Evolutionary conservation across 495 filamentous ascomycete species (phyloP).

Genomic region (Niebla homalea): DNA sequence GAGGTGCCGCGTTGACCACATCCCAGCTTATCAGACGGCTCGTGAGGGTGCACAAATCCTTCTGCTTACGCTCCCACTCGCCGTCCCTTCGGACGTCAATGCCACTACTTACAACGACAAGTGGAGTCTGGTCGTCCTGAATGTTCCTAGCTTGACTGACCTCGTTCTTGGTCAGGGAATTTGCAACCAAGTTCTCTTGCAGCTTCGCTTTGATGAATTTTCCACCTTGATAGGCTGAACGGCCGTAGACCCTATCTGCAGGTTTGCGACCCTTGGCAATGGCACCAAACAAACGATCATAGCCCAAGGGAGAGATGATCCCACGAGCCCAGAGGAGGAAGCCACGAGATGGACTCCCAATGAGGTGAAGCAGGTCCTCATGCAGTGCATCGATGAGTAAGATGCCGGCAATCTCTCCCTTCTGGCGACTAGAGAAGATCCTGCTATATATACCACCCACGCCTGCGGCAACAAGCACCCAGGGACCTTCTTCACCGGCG

Average conservation of each 20-base stretch:
- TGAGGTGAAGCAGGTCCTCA: slow-evolving; percentile 59
- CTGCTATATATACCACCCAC: slow-evolving; percentile 77
- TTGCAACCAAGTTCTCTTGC: slow-evolving; percentile 82
- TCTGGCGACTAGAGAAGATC: slow-evolving; percentile 73
- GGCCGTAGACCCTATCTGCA: slow-evolving; percentile 75
- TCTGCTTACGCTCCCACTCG: slow-evolving; percentile 68
- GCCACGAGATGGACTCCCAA: slow-evolving; percentile 55
- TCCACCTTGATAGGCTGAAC: slow-evolving; percentile 60
- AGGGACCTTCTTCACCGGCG: slow-evolving; percentile 75
- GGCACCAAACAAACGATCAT: slow-evolving; percentile 65
- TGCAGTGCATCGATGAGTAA: slow-evolving; percentile 80
- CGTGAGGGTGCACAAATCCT: slow-evolving; percentile 68
- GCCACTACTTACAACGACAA: slow-evolving; percentile 76
- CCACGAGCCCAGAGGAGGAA: slow-evolving; percentile 79
- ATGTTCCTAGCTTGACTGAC: slow-evolving; percentile 62
- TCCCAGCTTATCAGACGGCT: slow-evolving; percentile 71
- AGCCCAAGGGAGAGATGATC: slow-evolving; percentile 68
- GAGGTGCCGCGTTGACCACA: slow-evolving; percentile 70
- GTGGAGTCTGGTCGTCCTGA: slow-evolving; percentile 54
- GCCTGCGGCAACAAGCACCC: slow-evolving; percentile 59
- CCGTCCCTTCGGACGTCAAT: slow-evolving; percentile 38
- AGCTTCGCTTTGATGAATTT: slow-evolving; percentile 78
- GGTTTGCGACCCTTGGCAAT: slow-evolving; percentile 64
- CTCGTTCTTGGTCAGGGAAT: slow-evolving; percentile 68
- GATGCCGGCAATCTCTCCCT: slow-evolving; percentile 55